Evolutionary conservation across 2,329 filamentous ascomycete genomes (phyloP), one percentile per base, ranked within the genome.

Genomic region (Coniochaeta sp.): DNA sequence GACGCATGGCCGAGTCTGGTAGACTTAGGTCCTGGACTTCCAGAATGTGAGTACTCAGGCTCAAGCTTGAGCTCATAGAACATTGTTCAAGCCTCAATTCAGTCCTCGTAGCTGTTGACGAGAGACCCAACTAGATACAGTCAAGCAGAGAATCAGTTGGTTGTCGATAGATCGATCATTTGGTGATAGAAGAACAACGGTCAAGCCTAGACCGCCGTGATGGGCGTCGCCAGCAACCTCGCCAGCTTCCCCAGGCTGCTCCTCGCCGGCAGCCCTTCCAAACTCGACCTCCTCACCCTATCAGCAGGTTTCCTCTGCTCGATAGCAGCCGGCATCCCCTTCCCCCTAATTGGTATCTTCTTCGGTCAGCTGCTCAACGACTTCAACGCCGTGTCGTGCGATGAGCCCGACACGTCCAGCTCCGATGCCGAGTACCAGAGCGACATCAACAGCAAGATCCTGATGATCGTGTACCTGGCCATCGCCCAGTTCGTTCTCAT

Each of bases 401-500:
- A 68, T 19, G 54, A 57, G n/a, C 54, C 31, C n/a, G 54, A 38
- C 54, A 34, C 54, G 19, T 58, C 60, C 64, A 66, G 67, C 43
- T 57, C 60, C 9, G 56, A 43, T 31, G 50, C 24, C 56, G 57
- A 63, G 26, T 61, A 65, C 24, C 65, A 50, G n/a, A 64, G 63
- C 55, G 62, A 66, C 55, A 67, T 70, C 64, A 66, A 69, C 63
- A 52, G 61, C 59, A 65, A 68, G 62, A 81, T 90, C 43, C 70
- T 89, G 68, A 65, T 81, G 60, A 77, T 89, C 43, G 79, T 88
- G 12, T 89, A 88, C 67, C 77, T 90, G 34, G 83, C 83, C 26
- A 82, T 88, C 62, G 86, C 81, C 34, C 81, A 83, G 62, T 87
- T 90, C 65, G 77, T 80, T 44, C 73, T 83, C 61, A 87, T 90